Conservation (phyloP, 164 flowering plant species). For the Vitis amurensis region DNA sequence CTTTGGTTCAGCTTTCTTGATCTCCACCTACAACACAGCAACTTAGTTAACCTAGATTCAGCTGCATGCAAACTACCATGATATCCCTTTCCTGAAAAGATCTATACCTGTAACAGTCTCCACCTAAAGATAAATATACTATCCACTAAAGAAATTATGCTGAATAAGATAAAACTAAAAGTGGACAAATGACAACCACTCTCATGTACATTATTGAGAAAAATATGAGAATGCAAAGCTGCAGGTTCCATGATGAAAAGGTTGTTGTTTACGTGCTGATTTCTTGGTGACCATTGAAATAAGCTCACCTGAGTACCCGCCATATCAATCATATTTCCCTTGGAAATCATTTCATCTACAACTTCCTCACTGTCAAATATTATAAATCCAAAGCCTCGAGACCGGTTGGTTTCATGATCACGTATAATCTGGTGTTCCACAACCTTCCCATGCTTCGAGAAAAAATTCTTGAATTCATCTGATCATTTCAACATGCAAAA, state of each 20-base stretch:
- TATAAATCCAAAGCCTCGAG: constrained; percentile 78
- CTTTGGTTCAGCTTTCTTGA: constrained; percentile 90
- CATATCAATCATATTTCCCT: constrained; percentile 74
- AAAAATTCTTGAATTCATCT: constrained; percentile 73
- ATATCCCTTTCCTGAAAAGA: constrained; percentile 16
- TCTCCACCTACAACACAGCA: constrained; percentile 83
- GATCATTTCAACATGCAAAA: constrained; percentile 6
- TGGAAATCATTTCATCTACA: constrained; percentile 54
- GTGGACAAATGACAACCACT: not conserved
- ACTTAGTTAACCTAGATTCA: constrained; percentile 57
- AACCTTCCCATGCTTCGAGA: constrained; percentile 64
- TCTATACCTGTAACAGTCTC: constrained; percentile 21
- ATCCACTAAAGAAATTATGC: not conserved
- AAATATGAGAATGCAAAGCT: not conserved
- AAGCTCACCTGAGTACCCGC: constrained; percentile 53
- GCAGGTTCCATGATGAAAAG: constrained; percentile 1
- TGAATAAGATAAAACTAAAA: not conserved
- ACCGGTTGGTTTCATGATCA: constrained; percentile 65
- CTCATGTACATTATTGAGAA: constrained; percentile 1
- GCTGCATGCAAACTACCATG: constrained; percentile 21
- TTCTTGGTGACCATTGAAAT: constrained; percentile 11
- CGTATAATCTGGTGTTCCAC: constrained; percentile 68
- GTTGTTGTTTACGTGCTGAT: constrained; percentile 6
- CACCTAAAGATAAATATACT: constrained; percentile 5
- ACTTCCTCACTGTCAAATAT: constrained; percentile 60